Conservation (phyloP, 106 monocot genomes). For the Vanilla planifolia region DNA sequence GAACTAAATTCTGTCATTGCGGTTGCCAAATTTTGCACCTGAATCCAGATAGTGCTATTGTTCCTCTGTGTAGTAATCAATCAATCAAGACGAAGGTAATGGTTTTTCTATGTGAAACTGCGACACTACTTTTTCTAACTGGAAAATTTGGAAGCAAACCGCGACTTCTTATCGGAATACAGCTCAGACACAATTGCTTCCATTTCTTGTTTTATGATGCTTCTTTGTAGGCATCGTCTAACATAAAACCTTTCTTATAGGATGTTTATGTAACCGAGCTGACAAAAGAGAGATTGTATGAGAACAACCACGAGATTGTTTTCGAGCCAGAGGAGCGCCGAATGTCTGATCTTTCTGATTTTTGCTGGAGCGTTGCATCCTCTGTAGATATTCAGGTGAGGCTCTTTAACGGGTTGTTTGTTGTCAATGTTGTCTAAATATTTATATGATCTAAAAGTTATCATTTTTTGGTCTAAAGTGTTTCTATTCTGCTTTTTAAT, state of each 20-base stretch:
- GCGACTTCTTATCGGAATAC: background rate
- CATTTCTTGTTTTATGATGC: background rate
- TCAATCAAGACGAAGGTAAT: slow-evolving; percentile 23
- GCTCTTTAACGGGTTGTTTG: background rate
- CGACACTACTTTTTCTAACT: background rate
- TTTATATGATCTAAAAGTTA: too few species aligned
- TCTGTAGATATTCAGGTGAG: slow-evolving; percentile 69
- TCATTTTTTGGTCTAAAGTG: too few species aligned
- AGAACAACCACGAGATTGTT: slow-evolving; percentile 3
- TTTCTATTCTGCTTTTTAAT: too few species aligned
- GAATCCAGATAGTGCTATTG: slow-evolving; percentile 19
- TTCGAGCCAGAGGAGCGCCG: slow-evolving; percentile 79
- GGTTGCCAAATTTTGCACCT: background rate
- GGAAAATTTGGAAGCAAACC: background rate
- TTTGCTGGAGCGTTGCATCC: slow-evolving; percentile 62
- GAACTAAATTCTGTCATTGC: slow-evolving; percentile 5
- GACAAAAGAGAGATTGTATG: slow-evolving; percentile 18
- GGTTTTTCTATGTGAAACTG: background rate
- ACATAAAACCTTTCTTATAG: slow-evolving; percentile 11
- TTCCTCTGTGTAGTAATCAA: slow-evolving; percentile 13
- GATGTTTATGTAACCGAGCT: slow-evolving; percentile 18
- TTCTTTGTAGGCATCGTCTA: background rate
- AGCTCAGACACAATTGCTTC: background rate
- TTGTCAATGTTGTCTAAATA: too few species aligned
- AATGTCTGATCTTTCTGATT: slow-evolving; percentile 91